phyloP scores from a whole-genome alignment of 2,329 filamentous ascomycete genomes.

The Botrytis squamosa region DNA sequence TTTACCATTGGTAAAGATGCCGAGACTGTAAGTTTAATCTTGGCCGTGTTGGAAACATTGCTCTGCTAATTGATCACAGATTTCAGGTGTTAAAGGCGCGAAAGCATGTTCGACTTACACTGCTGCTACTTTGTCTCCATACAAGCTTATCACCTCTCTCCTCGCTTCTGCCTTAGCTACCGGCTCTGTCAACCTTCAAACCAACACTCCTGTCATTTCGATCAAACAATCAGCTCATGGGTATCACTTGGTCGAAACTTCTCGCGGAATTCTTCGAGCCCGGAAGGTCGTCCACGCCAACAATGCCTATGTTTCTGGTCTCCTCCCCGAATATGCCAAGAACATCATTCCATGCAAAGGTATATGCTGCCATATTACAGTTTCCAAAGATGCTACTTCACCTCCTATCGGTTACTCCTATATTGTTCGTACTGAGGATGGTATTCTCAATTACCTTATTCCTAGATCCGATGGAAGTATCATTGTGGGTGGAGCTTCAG shows the following conservation, averaged over 20 bases:
- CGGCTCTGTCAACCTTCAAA: constrained; percentile 51
- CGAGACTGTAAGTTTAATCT: background rate
- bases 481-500: constrained; percentile 44
- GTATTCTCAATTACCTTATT: constrained; percentile 33
- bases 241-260: constrained; percentile 50
- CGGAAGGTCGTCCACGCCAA: constrained; percentile 61
- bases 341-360: constrained; percentile 61
- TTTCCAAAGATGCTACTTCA: constrained; percentile 26
- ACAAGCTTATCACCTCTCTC: constrained; percentile 57
- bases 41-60: no score
- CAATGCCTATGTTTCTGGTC: constrained; percentile 63
- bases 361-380: constrained; percentile 42
- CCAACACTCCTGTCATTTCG: constrained; percentile 47
- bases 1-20: constrained; percentile 6
- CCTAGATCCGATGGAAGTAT: constrained; percentile 35
- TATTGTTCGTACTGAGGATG: constrained; percentile 21
- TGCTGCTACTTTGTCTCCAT: constrained; percentile 50
- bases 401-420: constrained; percentile 28
- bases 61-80: background rate
- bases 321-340: constrained; percentile 50
- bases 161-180: constrained; percentile 47
- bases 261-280: constrained; percentile 53
- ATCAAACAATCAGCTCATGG: constrained; percentile 26
- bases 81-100: constrained; percentile 33
- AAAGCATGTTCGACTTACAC: constrained; percentile 27